Evolutionary conservation across 768 basidiomycete species (phyloP), one percentile per base, ranked within the genome.

Genomic region (Ephemerocybe angulata): DNA sequence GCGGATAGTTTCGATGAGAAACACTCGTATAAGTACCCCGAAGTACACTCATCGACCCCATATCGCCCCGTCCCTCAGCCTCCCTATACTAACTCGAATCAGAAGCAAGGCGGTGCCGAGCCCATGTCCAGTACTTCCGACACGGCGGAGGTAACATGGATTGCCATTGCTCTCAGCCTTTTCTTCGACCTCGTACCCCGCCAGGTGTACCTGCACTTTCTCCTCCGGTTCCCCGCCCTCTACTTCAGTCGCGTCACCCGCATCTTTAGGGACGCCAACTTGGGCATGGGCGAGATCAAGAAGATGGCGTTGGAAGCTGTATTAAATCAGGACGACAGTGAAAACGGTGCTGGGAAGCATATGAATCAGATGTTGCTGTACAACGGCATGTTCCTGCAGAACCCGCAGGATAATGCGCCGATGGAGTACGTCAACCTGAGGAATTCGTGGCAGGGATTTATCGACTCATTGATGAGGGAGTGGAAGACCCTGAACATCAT

Each of bases 221-320:
- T 87, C 1, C 70, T 88, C 11, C 76, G 80, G 12, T 70, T 87
- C 7, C 86, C 86, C 0, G 75, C 79, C 4, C 63, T 87, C 17
- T 88, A 88, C 63, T 86, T 85, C 65, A 78, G 81, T 5, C 77
- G 87, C 1, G 86, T 88, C 11, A 76, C 80, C 2, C 74, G 80
- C 25, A 76, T 87, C 29, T 87, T 86, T 49, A 78, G 82, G 56
- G 83, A 84, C 43, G 84, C 84, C 1, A 77, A 19, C 50, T 49
- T 47, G 40, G 33, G 33, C 33, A 8, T 35, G 33, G 33, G 33
- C 33, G 33, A 35, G 8, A 8, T 17, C 17, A 17, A 35, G 8
- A 35, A 35, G 33, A 35, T 8, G 33, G 17, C 17, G 33, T 35
- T 35, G n/a, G n/a, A n/a, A n/a, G n/a, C n/a, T n/a, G n/a, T n/a